Evolutionary conservation across 345 rosid species (phyloP), one percentile per base, ranked within the genome.

Genomic region (Pelargonium nanum): DNA sequence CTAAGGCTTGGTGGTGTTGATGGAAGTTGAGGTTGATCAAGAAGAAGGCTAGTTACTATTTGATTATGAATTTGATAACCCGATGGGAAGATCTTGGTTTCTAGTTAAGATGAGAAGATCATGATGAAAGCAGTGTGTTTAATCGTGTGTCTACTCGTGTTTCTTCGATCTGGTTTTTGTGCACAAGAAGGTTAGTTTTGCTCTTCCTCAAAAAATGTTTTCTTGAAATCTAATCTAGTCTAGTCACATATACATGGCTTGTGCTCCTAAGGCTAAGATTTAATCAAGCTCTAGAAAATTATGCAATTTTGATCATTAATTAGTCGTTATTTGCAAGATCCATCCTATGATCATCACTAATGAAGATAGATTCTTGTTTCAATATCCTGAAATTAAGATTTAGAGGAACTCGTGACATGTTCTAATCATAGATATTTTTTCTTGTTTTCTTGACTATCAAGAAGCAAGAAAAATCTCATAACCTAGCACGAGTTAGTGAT

Each of bases 161-260:
- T 75, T 4, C 26, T 72, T 66, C 68, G 24, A 58, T 78, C 76
- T 24, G 34, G 61, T 71, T 65, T 19, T 40, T 40, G 48, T 63
- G 82, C 82, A 64, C 76, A 76, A 57, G 22, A 68, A 71, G 88
- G 85, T 80, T 57, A 67, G 78, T 76, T 2, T 22, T 19, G 7
- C n/a, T 17, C 19, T n/a, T 22, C 32, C 20, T 0, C 15, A 12
- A 24, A 17, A n/a, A n/a, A 22, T 21, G 17, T 22, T 6, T 51
- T 52, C 17, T 16, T 8, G 26, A 17, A 19, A 22, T 25, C 6
- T 24, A 12, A 1, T 44, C 5, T 19, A 6, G 26, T 4, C 12
- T 26, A 24, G 13, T 54, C 22, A 51, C 32, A 28, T 26, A 44
- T 22, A 45, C 13, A 26, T 22, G 21, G 32, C 6, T 6, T 40